Base-by-base conservation (phyloP, 495 filamentous ascomycete species). In the Hypomontagnella submonticulosa region DNA sequence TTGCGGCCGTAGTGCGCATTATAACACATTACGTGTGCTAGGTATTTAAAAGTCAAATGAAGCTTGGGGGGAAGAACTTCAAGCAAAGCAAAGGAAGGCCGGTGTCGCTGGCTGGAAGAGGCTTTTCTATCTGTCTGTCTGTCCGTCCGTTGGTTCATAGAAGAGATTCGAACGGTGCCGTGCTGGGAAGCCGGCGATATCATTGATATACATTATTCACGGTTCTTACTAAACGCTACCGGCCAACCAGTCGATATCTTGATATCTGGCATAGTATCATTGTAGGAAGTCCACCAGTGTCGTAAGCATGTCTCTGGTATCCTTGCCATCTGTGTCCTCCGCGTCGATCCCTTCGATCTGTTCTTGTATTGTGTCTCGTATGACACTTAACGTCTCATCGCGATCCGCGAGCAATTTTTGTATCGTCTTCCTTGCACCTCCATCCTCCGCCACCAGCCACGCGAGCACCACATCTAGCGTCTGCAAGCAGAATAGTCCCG, bases 371-470 rank as follows among this genome's bases (percentile, higher is more conserved):
- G 92, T 94, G 13, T 56, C 73, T 60, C 75, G 85, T 27, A 97
- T 74, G 19, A 87, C 79, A 4, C 64, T 79, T 47, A 97, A 69
- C 4, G 75, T 73, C 69, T 92, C 88, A 61, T 90, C 90, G 4
- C 86, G 80, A 54, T 91, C 89, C 23, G 83, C 87, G 30, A 97
- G 76, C 20, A 89, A 71, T 15, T 77, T 77, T 19, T 81, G 63
- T 15, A 97, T 86, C 75, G 84, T 90, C 37, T 77, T 81, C 75
- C 82, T 87, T 4, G 92, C 90, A 0, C 92, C 92, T 43, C 86
- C 86, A 71, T 98, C 96, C 75, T 99, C 96, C 1, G 93, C 96
- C 11, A 92, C 80, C 15, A 98, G 80, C 96, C 96, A 99, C 16
- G 95, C 92, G 36, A 98, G 72, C 34, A 97, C 88, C 9, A 92